Conservation (phyloP, 257 asterid genomes). For the Solanum megistacrolobum region DNA sequence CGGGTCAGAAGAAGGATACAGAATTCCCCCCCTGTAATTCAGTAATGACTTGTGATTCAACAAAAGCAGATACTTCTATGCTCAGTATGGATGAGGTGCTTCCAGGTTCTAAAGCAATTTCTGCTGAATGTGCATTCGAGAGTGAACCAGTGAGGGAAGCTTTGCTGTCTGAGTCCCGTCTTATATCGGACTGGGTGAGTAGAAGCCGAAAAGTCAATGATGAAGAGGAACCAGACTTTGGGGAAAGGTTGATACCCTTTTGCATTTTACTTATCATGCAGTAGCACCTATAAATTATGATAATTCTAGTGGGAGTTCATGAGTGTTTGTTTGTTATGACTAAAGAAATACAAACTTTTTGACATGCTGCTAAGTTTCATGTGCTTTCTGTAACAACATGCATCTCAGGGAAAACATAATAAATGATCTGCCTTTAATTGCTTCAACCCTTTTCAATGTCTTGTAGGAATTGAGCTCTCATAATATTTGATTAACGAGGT, state of each 20-base stretch:
- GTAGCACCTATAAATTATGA: not conserved
- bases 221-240: slow-evolving; percentile 81
- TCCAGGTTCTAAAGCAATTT: slow-evolving; percentile 23
- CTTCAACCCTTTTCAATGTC: not conserved
- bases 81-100: slow-evolving; percentile 29
- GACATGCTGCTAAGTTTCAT: not conserved
- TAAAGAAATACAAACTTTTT: not conserved
- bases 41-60: slow-evolving; percentile 23
- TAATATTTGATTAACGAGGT: not conserved
- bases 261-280: not conserved
- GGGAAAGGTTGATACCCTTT: slow-evolving; percentile 64
- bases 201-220: slow-evolving; percentile 30
- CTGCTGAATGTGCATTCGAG: slow-evolving; percentile 21
- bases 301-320: not conserved
- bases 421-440: not conserved
- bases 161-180: slow-evolving; percentile 73
- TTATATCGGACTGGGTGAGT: slow-evolving; percentile 87
- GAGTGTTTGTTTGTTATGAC: not conserved
- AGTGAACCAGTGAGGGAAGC: slow-evolving; percentile 37
- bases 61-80: slow-evolving; percentile 29
- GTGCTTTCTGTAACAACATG: not conserved
- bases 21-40: slow-evolving; percentile 15
- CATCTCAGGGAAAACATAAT: not conserved
- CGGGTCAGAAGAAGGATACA: slow-evolving; percentile 19
- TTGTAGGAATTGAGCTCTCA: not conserved